Percentiles rank a stretch among this genome's conserved stretches.
These are phyloP conservation scores for Cutaneotrichosporon dermatis DNA, from an alignment of 1,284 basidiomycete genomes.

Conservation along the genomic window DNA sequence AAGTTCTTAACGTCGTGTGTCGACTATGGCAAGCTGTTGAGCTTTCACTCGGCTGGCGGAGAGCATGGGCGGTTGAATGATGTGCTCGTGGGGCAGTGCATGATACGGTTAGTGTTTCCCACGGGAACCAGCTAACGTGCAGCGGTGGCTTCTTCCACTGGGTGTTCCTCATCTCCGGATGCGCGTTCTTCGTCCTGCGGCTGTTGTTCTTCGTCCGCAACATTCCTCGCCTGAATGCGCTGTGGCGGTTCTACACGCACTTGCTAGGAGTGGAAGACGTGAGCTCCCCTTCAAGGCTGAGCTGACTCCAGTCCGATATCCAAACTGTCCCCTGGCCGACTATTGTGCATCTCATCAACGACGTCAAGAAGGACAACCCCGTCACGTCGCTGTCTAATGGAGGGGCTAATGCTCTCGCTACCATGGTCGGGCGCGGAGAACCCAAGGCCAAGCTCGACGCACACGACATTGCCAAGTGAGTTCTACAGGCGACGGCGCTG, in stretches of 20 bases:
- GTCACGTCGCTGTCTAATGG: constrained; percentile 65
- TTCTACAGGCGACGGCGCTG: neutral
- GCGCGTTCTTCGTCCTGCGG: constrained; percentile 67
- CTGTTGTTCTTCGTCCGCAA: constrained; percentile 53
- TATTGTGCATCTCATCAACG: constrained; percentile 79
- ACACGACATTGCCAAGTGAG: constrained; percentile 63
- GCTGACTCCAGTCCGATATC: constrained; percentile 74
- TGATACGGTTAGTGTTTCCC: constrained; percentile 62
- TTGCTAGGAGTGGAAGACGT: constrained; percentile 58
- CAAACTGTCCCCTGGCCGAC: constrained; percentile 96
- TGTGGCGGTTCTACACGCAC: constrained; percentile 78
- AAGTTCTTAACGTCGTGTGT: constrained; percentile 93
- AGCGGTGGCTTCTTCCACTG: constrained; percentile 37
- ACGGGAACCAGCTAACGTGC: constrained; percentile 6
- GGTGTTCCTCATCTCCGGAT: constrained; percentile 75
- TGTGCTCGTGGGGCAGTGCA: constrained; percentile 72
- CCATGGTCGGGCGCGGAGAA: constrained; percentile 30
- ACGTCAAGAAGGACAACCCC: constrained; percentile 85
- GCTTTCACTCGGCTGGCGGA: constrained; percentile 30
- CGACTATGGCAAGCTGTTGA: constrained; percentile 72
- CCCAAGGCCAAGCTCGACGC: constrained; percentile 75
- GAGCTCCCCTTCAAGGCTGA: constrained; percentile 15
- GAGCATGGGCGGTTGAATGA: constrained; percentile 59
- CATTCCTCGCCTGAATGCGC: constrained; percentile 72
- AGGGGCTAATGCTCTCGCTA: constrained; percentile 47